Base-by-base conservation (phyloP, 2,329 filamentous ascomycete genomes). In the Tolypocladium cylindrosporum region DNA sequence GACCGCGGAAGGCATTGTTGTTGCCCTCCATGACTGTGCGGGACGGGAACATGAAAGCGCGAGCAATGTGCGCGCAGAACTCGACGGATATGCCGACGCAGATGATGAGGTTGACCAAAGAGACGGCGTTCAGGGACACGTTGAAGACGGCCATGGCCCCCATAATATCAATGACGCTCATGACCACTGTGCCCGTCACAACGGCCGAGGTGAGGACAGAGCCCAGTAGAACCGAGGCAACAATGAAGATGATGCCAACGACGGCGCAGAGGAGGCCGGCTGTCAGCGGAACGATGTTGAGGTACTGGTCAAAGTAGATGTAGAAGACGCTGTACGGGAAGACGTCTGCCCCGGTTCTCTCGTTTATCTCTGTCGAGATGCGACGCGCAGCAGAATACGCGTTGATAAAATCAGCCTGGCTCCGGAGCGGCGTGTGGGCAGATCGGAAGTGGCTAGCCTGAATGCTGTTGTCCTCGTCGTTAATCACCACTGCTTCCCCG, bases 311-410 rank as follows among this genome's bases (percentile, higher is more conserved):
- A 71, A 99, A 99, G 82, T 97, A 99, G 71, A 99, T 92, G 77
- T 99, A 99, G 72, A 96, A 96, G 60, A 97, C 87, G 65, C 90
- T 95, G 76, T 99, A 99, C 0, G 94, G 91, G 79, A 99, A 99
- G 3, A 99, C 87, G 31, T 94, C 86, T 27, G 90, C 84, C 6
- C 86, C 83, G 5, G 91, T 92, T 55, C 81, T 79, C 56, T 82
- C 74, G 16, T 81, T 87, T 55, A 99, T 86, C 36, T 89, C 87
- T 14, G 85, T 76, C 0, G 93, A 86, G 61, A 99, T 96, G 60
- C 94, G 89, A 21, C 93, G 89, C 3, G 94, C 94, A 1, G 93
- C 85, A 6, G 88, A 85, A 71, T 97, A 97, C 0, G 94, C 91
- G 36, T 85, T 81, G 73, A 99, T 99, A 65, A 97, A 97, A 70